These are phyloP conservation scores for Pseudomassariella vexata DNA, from an alignment of 2,329 filamentous ascomycete species.

Conservation along the genomic window DNA sequence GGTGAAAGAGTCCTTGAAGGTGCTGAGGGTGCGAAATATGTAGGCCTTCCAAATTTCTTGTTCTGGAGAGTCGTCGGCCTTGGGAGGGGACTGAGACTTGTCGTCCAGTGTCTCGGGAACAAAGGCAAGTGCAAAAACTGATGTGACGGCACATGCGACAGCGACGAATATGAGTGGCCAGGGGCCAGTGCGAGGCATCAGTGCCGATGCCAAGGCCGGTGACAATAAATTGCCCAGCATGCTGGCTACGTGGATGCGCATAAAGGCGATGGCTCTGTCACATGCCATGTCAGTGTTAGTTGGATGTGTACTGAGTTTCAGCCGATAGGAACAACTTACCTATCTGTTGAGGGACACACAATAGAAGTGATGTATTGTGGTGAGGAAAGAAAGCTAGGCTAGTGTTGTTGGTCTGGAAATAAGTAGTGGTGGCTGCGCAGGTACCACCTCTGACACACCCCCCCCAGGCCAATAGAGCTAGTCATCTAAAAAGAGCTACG, in stretches of 20 bases:
- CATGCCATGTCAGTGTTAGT: neutral
- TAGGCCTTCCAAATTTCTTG: constrained; percentile 6
- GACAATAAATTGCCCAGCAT: constrained; percentile 34
- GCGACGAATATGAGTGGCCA: constrained; percentile 19
- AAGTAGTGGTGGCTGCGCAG: too few species aligned
- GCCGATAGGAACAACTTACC: too few species aligned
- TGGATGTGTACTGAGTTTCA: too few species aligned
- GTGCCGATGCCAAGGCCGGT: constrained; percentile 18
- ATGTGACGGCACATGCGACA: constrained; percentile 8
- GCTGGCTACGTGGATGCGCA: constrained; percentile 47
- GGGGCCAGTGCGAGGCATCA: constrained; percentile 21
- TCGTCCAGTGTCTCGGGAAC: constrained; percentile 21
- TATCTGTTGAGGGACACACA: too few species aligned
- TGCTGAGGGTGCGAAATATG: constrained; percentile 9
- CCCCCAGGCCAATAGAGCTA: too few species aligned
- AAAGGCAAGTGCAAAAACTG: constrained; percentile 15
- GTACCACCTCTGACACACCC: too few species aligned
- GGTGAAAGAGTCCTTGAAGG: constrained; percentile 19
- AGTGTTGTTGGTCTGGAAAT: too few species aligned
- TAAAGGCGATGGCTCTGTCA: constrained; percentile 33
- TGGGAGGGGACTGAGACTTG: neutral
- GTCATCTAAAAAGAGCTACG: too few species aligned
- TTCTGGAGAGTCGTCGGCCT: constrained; percentile 2
- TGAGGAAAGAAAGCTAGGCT: too few species aligned
- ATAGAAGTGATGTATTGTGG: too few species aligned